Base-by-base conservation (phyloP, 2,329 filamentous ascomycete genomes). In the Simplicillium sp. region DNA sequence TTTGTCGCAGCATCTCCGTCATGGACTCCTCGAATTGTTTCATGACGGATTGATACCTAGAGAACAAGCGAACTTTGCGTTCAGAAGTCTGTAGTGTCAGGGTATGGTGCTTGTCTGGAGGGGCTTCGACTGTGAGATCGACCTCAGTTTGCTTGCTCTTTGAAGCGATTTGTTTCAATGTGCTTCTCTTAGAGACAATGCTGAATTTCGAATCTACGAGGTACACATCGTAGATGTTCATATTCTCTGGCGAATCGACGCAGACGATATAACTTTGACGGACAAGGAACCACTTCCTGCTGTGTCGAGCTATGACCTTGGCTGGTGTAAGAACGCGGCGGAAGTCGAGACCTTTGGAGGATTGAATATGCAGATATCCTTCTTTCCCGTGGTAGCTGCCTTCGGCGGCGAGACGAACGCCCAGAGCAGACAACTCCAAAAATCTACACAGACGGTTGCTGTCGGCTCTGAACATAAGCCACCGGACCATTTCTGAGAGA, bases 221-320 rank as follows among this genome's bases (percentile, higher is more conserved):
- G 60, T 96, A 97, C 16, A 98, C 92, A 62, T 98, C 94, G 58
- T 95, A 96, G 29, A 97, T 94, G 54, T 95, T 90, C 84, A 97
- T 94, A 52, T 94, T 94, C 59, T 97, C 90, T 0, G 92, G 92
- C 0, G 92, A 96, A 57, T 97, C 90, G n/a, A 97, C 89, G 51
- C 90, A 96, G 35, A 95, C 90, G 44, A 98, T 82, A 55, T 98
- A 98, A 65, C 88, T 97, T 61, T 97, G 89, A 39, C 92, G 75
- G n/a, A 98, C 88, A 15, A 97, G 70, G 58, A 98, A 98, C 92
- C 92, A 98, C 60, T 96, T 96, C 14, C 88, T 87, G 45, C 80
- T 84, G 61, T 96, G 89, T 11, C 88, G 78, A 39, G 80, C 79
- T 55, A 88, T 85, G 47, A 95, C 74, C 52, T 88, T 81, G 39